phyloP scores from a whole-genome alignment of 495 filamentous ascomycete genomes.

The Penicillium angulare region DNA sequence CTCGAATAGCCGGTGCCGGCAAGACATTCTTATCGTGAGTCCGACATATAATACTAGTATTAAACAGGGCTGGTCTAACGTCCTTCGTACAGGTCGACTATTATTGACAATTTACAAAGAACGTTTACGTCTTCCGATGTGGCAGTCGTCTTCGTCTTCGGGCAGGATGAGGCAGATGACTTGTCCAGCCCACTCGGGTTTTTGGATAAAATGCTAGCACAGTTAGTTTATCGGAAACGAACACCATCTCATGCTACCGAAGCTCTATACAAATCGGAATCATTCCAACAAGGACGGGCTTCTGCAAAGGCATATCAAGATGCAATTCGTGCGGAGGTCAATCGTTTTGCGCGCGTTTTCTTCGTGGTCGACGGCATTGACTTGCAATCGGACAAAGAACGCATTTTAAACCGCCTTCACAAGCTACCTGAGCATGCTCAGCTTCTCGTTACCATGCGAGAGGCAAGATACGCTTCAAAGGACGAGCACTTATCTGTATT shows the following conservation, averaged over 20 bases:
- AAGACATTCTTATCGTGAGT: constrained; percentile 38
- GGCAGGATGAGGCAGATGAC: constrained; percentile 26
- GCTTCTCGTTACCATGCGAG: constrained; percentile 31
- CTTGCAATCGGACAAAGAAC: constrained; percentile 27
- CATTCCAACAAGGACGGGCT: constrained; percentile 15
- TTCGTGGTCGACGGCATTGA: constrained; percentile 36
- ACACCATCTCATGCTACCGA: constrained; percentile 19
- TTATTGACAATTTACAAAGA: constrained; percentile 29
- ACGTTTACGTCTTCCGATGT: constrained; percentile 36
- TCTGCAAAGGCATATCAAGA: constrained; percentile 33
- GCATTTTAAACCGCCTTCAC: constrained; percentile 30
- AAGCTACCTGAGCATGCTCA: constrained; percentile 37
- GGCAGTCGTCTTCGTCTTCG: constrained; percentile 31
- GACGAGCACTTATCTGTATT: too few relatives aligned
- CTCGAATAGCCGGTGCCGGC: constrained; percentile 32
- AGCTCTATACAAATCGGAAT: constrained; percentile 23
- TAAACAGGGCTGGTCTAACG: too few relatives aligned
- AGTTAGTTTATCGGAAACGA: constrained; percentile 33
- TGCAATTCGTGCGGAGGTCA: constrained; percentile 35
- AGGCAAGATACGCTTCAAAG: too few relatives aligned
- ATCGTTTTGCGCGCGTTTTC: constrained; percentile 31
- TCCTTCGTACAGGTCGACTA: constrained; percentile 30
- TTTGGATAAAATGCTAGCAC: constrained; percentile 27
- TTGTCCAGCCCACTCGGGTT: constrained; percentile 25
- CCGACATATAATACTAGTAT: background rate